Evolutionary conservation across 306 rosid species (phyloP).

Genomic region (Cucumis cinereus): DNA sequence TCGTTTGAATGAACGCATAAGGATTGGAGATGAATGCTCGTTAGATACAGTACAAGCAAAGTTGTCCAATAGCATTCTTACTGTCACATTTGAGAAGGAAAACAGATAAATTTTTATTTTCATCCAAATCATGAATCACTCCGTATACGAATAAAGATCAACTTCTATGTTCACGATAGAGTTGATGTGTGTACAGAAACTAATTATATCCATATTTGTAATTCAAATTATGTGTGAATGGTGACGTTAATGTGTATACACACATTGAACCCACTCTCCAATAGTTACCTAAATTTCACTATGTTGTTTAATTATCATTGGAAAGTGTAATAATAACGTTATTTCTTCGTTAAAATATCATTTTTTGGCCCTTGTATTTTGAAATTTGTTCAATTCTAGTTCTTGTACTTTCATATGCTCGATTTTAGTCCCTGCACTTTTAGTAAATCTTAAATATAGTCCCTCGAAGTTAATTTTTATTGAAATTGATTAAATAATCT

Average conservation of each 20-base stretch:
- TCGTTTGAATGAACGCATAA: background rate
- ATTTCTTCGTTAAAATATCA: too few species aligned
- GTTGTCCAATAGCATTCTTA: background rate
- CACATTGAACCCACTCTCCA: background rate
- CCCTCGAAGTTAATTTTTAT: too few species aligned
- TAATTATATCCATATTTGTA: background rate
- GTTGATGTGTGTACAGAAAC: background rate
- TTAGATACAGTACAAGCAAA: background rate
- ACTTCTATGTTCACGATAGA: background rate
- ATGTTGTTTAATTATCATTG: background rate
- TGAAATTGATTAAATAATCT: too few species aligned
- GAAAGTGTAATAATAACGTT: too few species aligned
- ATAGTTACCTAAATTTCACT: background rate
- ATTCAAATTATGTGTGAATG: background rate
- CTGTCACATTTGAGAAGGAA: too few species aligned
- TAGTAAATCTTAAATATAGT: too few species aligned
- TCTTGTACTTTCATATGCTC: too few species aligned
- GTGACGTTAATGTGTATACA: background rate
- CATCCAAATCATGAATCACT: background rate
- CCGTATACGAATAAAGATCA: background rate
- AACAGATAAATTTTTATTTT: background rate
- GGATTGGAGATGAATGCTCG: background rate
- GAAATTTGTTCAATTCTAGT: too few species aligned
- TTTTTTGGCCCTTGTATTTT: too few species aligned
- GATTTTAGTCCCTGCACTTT: too few species aligned